Base-by-base conservation (phyloP, 176 grass and related monocot genomes). In the Eleusine indica region DNA sequence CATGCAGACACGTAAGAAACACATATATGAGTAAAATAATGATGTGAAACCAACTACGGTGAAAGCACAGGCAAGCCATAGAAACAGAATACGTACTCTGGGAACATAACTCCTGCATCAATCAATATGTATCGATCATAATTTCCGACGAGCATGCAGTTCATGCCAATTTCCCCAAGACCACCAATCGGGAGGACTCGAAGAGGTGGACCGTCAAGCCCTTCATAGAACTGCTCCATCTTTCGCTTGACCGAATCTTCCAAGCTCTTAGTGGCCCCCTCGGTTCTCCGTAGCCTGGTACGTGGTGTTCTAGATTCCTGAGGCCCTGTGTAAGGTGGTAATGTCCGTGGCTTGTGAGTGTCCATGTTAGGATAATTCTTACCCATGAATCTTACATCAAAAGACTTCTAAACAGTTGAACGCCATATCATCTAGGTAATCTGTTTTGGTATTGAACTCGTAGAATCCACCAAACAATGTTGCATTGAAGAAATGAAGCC, bases 141-240 rank as follows among this genome's bases (percentile, higher is more conserved):
- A 62, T 99, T 92, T 53, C 96, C 96, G 61, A 99, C 89, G 4
- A 99, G 96, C 96, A 99, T 99, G 86, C 96, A 99, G 63, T 96
- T 99, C 96, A 99, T 96, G 57, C 96, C 96, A 19, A 99, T 99
- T 88, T 99, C 96, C 40, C 96, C 96, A 65, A 99, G 89, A 60
- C 96, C 96, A 6, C 96, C 96, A 37, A 99, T 99, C 37, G 96
- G 96, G 53, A 99, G 93, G 39, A 99, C 87, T 54, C 96, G 85
- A 16, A 99, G 93, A n/a, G 96, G 93, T 38, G 96, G 96, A 15
- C 96, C 96, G 54, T 99, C 87, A 48, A 74, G 5, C 58, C 96
- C 96, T 91, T 99, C 93, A 75, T 96, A 99, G 74, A 99, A 99
- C 81, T 99, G 91, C 83, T 99, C 96, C 89, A 99, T 68, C 83